A percentile compares a stretch with the other conserved stretches of the same genome.
These are phyloP conservation scores for barley (Hordeum vulgare) DNA, from an alignment of 176 grass and related monocot genomes.

Conservation along the genomic window MorexV3_pseudomolecules_assembly NC_058520.1:540102762-540103261, in stretches of 20 bases:
- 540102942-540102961: slow-evolving; percentile 19
- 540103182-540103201: slow-evolving; percentile 79
- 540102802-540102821: background rate
- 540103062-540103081: slow-evolving; percentile 65
- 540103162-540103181: slow-evolving; percentile 68
- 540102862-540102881: too few species aligned
- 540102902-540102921: slow-evolving; percentile 78
- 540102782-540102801: background rate
- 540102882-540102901: too few species aligned
- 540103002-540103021: slow-evolving; percentile 32
- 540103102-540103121: slow-evolving; percentile 43
- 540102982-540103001: background rate
- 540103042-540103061: slow-evolving; percentile 68
- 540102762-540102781: background rate
- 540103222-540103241: background rate
- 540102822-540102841: background rate
- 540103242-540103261: slow-evolving; percentile 24
- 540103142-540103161: slow-evolving; percentile 54
- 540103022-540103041: slow-evolving; percentile 48
- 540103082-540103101: slow-evolving; percentile 49
- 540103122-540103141: slow-evolving; percentile 58
- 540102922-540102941: slow-evolving; percentile 60
- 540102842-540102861: background rate
- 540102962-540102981: slow-evolving; percentile 1
- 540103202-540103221: slow-evolving; percentile 36